These are phyloP conservation scores for Fusarium humuli DNA, from an alignment of 2,329 filamentous ascomycete species.

Conservation along the genomic window DNA sequence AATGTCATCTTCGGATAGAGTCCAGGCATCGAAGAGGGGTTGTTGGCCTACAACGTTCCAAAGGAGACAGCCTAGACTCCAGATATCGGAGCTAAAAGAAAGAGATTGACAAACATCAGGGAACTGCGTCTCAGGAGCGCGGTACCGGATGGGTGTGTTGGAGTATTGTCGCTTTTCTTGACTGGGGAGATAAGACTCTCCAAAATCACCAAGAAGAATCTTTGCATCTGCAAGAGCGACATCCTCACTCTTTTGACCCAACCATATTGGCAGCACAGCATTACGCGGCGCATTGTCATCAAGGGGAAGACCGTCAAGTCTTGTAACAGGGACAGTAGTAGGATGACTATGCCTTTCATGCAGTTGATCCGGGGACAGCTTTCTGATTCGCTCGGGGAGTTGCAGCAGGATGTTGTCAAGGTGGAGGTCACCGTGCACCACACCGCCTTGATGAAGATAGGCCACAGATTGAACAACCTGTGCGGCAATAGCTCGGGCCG, in stretches of 20 bases:
- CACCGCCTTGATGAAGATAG: conserved; percentile 37
- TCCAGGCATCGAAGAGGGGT: conserved; percentile 41
- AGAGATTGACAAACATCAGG: conserved; percentile 33
- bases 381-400: conserved; percentile 34
- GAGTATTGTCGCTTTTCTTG: conserved; percentile 35
- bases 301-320: conserved; percentile 36
- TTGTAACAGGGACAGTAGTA: conserved; percentile 35
- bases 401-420: conserved; percentile 39
- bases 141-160: conserved; percentile 34
- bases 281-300: conserved; percentile 34
- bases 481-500: conserved; percentile 40
- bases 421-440: conserved; percentile 42
- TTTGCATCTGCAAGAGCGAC: conserved; percentile 31
- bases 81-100: conserved; percentile 38
- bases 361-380: conserved; percentile 30
- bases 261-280: conserved; percentile 38
- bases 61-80: conserved; percentile 40
- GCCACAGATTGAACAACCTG: conserved; percentile 36
- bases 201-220: conserved; percentile 39
- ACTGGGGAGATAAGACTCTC: conserved; percentile 34
- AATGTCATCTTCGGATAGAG: conserved; percentile 33
- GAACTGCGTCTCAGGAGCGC: conserved; percentile 39
- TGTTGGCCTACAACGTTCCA: conserved; percentile 38
- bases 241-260: conserved; percentile 39
- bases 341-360: conserved; percentile 30